Percentiles rank a stretch among this genome's conserved stretches.
phyloP scores from a whole-genome alignment of 2,329 filamentous ascomycete species.

The Epichloe scottii region DNA sequence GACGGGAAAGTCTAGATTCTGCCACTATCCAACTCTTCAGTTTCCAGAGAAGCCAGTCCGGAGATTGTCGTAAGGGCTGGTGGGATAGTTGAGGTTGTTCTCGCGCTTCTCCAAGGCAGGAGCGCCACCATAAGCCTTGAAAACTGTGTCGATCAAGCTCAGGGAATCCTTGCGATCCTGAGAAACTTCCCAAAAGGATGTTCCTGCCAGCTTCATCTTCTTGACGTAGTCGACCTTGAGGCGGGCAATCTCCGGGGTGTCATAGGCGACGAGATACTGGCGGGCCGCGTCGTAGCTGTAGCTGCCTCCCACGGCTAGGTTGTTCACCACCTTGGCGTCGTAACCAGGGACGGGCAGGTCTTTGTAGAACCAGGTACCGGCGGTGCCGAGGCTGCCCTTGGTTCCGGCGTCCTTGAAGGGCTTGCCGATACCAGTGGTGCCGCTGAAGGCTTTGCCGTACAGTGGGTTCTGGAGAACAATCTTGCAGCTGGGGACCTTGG shows the following conservation, averaged over 20 bases:
- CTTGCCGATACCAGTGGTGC: slow-evolving; percentile 54
- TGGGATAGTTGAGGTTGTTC: slow-evolving; percentile 14
- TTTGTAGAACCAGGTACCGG: slow-evolving; percentile 62
- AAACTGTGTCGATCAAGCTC: slow-evolving; percentile 44
- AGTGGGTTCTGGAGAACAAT: slow-evolving; percentile 66
- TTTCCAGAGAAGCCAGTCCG: not conserved
- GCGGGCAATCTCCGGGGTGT: slow-evolving; percentile 44
- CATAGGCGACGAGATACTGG: slow-evolving; percentile 57
- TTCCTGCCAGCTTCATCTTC: slow-evolving; percentile 51
- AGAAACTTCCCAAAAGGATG: slow-evolving; percentile 75
- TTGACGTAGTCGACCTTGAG: slow-evolving; percentile 54
- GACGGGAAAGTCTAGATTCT: not conserved
- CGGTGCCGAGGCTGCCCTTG: slow-evolving; percentile 35
- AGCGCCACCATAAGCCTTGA: not conserved
- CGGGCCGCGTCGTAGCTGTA: slow-evolving; percentile 53
- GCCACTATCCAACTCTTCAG: not conserved
- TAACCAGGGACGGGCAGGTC: slow-evolving; percentile 47
- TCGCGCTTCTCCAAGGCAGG: not conserved
- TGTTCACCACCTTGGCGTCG: slow-evolving; percentile 38
- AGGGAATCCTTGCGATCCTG: slow-evolving; percentile 40
- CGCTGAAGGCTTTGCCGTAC: slow-evolving; percentile 61
- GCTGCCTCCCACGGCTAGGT: slow-evolving; percentile 46
- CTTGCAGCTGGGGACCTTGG: slow-evolving; percentile 44
- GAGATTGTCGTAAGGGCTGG: slow-evolving; percentile 41
- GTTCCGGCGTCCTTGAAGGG: slow-evolving; percentile 49